Evolutionary conservation across 257 asterid species (phyloP), one percentile per base, ranked within the genome.

Genomic region (Leptodermis oblonga): DNA sequence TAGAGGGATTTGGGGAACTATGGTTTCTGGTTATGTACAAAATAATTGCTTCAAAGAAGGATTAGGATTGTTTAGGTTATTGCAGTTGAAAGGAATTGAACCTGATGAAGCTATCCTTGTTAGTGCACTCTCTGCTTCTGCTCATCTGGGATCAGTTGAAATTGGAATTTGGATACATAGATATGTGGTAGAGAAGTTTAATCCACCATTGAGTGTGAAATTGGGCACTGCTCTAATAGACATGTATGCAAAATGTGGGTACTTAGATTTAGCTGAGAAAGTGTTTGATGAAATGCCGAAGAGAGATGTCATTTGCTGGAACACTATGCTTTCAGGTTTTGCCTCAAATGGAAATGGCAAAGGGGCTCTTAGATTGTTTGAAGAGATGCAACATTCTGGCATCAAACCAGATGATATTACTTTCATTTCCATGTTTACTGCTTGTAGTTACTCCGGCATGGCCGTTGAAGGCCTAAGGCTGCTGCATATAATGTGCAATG

Each of bases 41-140:
- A 86, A 86, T 70, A 83, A 81, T 74, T 83, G 90, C 70, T 90
- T 86, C n/a, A 88, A 86, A 71, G 96, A 86, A 79, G 96, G 95
- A 2, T 54, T 90, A 70, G 71, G 73, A 7, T 43, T 90, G 81
- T 86, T 90, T 74, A 79, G 92, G 75, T 62, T 80, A 68, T 85
- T 90, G 95, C 95, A 88, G 75, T 17, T 79, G 78, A 68, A 77
- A 66, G 92, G 92, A 31, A 71, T 81, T 70, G 66, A 66, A 30
- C 92, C 92, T 62, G 92, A 89, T 77, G 96, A 87, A 74, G 87
- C 81, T 0, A 80, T 78, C 48, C 74, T 87, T 61, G 90, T 87
- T 8, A 77, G 90, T 66, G 64, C 80, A 60, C 84, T 86, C 56
- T 78, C 77, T 74, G 89, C 90, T 72, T 87, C 86, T 87, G 90